Evolutionary conservation across 495 filamentous ascomycete species (phyloP), one percentile per base, ranked within the genome.

Genomic region (Penicillium paradoxum): DNA sequence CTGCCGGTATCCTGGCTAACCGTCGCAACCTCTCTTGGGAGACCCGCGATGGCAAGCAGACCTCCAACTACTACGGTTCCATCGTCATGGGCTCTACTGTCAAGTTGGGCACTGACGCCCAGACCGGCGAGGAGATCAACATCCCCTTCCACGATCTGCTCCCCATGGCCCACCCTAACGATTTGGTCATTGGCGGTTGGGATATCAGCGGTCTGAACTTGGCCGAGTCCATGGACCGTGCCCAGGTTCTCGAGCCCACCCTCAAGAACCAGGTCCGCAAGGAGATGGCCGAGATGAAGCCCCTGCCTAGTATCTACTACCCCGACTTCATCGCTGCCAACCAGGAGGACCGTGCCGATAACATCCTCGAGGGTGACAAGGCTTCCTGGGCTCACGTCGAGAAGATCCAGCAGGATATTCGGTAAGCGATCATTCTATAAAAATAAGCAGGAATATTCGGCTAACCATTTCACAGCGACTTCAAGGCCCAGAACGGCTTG

Each of bases 251-350:
- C 36, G 91, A 98, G 77, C 93, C 93, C 30, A 84, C 86, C 40
- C 80, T 98, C 60, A 98, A 98, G 80, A 71, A 74, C 49, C 80
- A 85, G 55, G 88, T 98, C 58, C 84, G 85, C 73, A 93, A 96
- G 80, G 87, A 97, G 74, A 91, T 97, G 92, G 78, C 83, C 55
- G 75, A 76, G 57, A 87, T 97, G 85, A 85, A 85, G 63, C 93
- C 93, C 14, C 81, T 97, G 58, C 92, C 91, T 24, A 90, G 86
- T 73, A 88, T 97, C 75, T 98, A 97, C 82, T 98, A 98, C 67
- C 93, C 93, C 4, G 93, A 98, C 72, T 98, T 97, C 79, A 98
- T 98, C 65, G 93, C 93, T 54, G 87, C 93, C 71, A 98, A 98
- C 77, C 93, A 98, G 78, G 92, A 91, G 71, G 91, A 91, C 61